A percentile compares a stretch with the other conserved stretches of the same genome.
These are phyloP conservation scores for Alternaria conjuncta DNA, from an alignment of 2,329 filamentous ascomycete species.

Conservation along the genomic window DNA sequence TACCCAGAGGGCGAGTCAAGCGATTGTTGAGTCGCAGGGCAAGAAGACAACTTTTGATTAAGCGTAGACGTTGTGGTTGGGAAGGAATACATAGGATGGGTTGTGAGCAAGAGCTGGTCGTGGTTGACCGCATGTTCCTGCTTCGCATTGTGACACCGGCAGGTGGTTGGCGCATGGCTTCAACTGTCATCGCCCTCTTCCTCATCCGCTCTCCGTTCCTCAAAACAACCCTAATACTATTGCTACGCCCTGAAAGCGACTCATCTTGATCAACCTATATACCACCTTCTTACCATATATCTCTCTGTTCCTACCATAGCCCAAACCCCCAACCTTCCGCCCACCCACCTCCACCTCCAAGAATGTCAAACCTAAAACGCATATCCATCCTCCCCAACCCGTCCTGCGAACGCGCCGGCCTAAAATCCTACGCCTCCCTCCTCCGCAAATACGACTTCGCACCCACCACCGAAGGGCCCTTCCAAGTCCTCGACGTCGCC, in stretches of 20 bases:
- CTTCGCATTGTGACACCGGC: not conserved
- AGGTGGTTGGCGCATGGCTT: not conserved
- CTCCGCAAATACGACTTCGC: constrained; percentile 60
- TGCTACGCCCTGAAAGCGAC: not conserved
- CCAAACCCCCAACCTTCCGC: not conserved
- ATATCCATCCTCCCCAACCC: constrained; percentile 34
- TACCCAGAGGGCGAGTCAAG: constrained; percentile 72
- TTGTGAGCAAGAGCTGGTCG: not conserved
- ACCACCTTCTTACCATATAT: not conserved
- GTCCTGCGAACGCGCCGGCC: constrained; percentile 50
- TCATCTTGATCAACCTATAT: not conserved
- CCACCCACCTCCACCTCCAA: not conserved
- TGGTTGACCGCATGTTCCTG: not conserved
- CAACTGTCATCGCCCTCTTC: not conserved
- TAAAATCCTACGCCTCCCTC: constrained; percentile 68
- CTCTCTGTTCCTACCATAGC: no score
- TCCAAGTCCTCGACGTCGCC: constrained; percentile 17
- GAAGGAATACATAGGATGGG: not conserved
- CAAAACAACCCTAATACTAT: not conserved
- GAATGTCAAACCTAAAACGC: constrained; percentile 27
- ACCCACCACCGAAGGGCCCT: constrained; percentile 14
- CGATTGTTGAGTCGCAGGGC: constrained; percentile 78
- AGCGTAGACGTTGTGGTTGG: constrained; percentile 1
- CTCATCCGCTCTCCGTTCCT: not conserved
- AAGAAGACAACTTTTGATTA: constrained; percentile 82